Evolutionary conservation across 495 filamentous ascomycete species (phyloP), one percentile per base, ranked within the genome.

Genomic region (Tuber calosporum): DNA sequence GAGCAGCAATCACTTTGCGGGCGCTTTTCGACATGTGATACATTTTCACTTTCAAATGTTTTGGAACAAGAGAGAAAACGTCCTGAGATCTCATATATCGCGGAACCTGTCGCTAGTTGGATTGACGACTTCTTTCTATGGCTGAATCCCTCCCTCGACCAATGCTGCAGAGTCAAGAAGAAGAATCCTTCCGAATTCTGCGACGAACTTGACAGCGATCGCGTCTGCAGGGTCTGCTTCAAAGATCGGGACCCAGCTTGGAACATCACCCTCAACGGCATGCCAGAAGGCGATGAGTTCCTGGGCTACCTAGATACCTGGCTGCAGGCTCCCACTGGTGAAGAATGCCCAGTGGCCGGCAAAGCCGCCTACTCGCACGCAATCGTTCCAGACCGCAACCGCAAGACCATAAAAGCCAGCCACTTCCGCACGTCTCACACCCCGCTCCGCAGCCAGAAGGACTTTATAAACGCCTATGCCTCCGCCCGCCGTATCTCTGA

Each of bases 51-150:
- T 15, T 88, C 92, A 39, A 97, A 96, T 77, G 86, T 97, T 2
- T 85, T 99, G 9, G 95, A 98, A 79, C 90, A 92, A 81, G 95
- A 99, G 83, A 88, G 94, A 5, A 98, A 97, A 83, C 87, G 96
- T 22, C 86, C 93, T 0, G 87, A 94, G n/a, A 86, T 93, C 6
- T 97, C 93, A 4, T 97, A 96, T 82, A 91, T 99, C 74, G 85
- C 92, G n/a, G 90, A 93, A n/a, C 89, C 93, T 1, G 89, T 93
- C 7, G 95, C 95, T 30, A 97, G 92, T 81, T 99, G 95, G 95
- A 86, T 99, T 40, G 95, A 99, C 81, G 95, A 99, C 80, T 97
- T 92, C 83, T 92, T 98, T 83, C 88, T 91, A 75, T 99, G 96
- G 96, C 85, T 98, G 20, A 95, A 97, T 77, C 96, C 96, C 0